A percentile compares a stretch with the other conserved stretches of the same genome.
Conservation (phyloP, 192 early-diverging fungal genomes). For the Coemansia erecta region DNA sequence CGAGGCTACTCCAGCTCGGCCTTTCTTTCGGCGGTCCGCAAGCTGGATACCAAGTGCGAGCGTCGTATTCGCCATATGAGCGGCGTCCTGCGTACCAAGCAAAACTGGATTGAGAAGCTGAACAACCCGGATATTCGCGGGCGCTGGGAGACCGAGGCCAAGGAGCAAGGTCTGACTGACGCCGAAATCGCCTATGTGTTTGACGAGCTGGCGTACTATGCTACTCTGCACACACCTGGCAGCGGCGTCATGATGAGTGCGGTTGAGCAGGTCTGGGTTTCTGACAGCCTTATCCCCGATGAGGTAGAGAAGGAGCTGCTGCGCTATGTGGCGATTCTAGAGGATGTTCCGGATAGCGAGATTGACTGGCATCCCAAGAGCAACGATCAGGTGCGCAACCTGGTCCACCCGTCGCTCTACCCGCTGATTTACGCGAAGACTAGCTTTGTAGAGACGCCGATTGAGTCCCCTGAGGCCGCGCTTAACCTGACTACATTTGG, state of each 20-base stretch:
- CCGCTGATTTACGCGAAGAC: constrained; percentile 40
- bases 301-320: constrained; percentile 20
- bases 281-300: constrained; percentile 32
- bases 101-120: constrained; percentile 47
- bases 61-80: constrained; percentile 33
- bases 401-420: constrained; percentile 57
- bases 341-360: constrained; percentile 26
- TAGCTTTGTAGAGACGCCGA: constrained; percentile 21
- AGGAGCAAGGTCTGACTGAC: constrained; percentile 32
- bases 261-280: constrained; percentile 39
- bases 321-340: constrained; percentile 32
- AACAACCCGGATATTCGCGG: constrained; percentile 19
- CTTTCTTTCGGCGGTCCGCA: neutral
- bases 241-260: constrained; percentile 23
- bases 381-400: constrained; percentile 53
- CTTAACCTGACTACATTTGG: constrained; percentile 38
- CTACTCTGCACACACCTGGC: constrained; percentile 20
- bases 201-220: constrained; percentile 45
- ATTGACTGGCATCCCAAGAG: constrained; percentile 51
- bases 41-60: constrained; percentile 27
- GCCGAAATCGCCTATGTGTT: constrained; percentile 48
- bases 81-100: constrained; percentile 52
- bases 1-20: too few relatives aligned
- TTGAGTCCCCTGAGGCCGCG: constrained; percentile 25
- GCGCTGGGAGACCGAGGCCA: constrained; percentile 28